phyloP scores from a whole-genome alignment of 306 rosid species.

The Prunus salicina region DNA sequence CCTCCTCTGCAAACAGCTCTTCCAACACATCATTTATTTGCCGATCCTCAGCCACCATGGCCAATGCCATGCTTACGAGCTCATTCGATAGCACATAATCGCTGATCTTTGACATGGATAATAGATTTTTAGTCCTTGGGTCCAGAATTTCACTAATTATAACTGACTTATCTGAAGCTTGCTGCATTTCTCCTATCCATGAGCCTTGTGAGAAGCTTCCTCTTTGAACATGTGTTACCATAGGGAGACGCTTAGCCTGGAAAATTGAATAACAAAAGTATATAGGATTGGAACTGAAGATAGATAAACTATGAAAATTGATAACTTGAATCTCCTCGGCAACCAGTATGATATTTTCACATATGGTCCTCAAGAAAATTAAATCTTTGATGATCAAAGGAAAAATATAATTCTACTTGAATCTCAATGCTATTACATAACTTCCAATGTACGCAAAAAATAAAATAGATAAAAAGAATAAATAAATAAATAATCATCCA shows the following conservation, averaged over 20 bases:
- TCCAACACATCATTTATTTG: slow-evolving; percentile 86
- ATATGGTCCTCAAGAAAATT: background rate
- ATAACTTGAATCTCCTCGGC: background rate
- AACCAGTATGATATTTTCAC: background rate
- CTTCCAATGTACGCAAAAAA: background rate
- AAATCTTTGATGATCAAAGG: background rate
- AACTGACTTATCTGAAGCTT: slow-evolving; percentile 83
- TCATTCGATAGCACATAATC: slow-evolving; percentile 89
- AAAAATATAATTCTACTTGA: background rate
- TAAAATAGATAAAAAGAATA: too few species aligned
- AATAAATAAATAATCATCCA: background rate
- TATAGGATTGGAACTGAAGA: background rate
- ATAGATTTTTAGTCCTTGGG: slow-evolving; percentile 86
- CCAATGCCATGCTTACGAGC: slow-evolving; percentile 96
- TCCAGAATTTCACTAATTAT: slow-evolving; percentile 88
- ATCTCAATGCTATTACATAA: background rate
- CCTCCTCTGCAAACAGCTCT: slow-evolving; percentile 93
- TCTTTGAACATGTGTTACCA: slow-evolving; percentile 43
- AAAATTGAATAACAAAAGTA: background rate
- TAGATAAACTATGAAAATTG: background rate
- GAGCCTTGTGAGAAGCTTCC: slow-evolving; percentile 84
- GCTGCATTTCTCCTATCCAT: slow-evolving; percentile 96
- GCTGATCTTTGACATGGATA: slow-evolving; percentile 87
- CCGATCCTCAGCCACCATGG: slow-evolving; percentile 93
- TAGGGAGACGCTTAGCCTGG: slow-evolving; percentile 87